A percentile compares a stretch with the other conserved stretches of the same genome.
Conservation (phyloP, 192 early-diverging fungal genomes). For the Neocallimastix lanati region DNA sequence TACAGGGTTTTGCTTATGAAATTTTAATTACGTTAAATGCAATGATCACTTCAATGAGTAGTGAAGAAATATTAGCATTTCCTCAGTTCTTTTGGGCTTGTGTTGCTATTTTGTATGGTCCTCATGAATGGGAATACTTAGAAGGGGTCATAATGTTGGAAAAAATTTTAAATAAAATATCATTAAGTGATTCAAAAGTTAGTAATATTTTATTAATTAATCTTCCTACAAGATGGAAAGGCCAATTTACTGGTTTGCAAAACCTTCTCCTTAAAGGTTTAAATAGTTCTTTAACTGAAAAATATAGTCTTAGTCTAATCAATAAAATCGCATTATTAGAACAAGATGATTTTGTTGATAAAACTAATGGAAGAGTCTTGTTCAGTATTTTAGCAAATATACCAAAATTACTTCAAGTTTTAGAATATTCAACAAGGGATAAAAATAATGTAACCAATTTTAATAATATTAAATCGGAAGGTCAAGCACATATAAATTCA, state of each 20-base stretch:
- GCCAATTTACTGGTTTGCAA: constrained; percentile 55
- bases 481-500: neutral
- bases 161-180: constrained; percentile 35
- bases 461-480: no score
- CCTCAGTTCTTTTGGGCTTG: constrained; percentile 71
- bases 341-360: constrained; percentile 43
- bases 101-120: constrained; percentile 51
- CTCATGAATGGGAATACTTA: constrained; percentile 56
- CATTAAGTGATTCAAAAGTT: constrained; percentile 22
- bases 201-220: constrained; percentile 28
- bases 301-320: constrained; percentile 32
- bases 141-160: constrained; percentile 49
- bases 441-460: neutral
- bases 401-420: constrained; percentile 42
- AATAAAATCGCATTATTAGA: constrained; percentile 29
- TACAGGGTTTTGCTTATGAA: constrained; percentile 67
- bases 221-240: constrained; percentile 57
- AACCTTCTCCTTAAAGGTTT: constrained; percentile 55
- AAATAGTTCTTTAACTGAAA: constrained; percentile 29
- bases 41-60: constrained; percentile 35
- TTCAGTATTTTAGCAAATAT: constrained; percentile 48
- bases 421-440: constrained; percentile 15
- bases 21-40: constrained; percentile 47
- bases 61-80: constrained; percentile 32
- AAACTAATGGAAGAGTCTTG: constrained; percentile 25